Conservation (phyloP, 257 asterid species). For the Osmanthus fragrans region DNA sequence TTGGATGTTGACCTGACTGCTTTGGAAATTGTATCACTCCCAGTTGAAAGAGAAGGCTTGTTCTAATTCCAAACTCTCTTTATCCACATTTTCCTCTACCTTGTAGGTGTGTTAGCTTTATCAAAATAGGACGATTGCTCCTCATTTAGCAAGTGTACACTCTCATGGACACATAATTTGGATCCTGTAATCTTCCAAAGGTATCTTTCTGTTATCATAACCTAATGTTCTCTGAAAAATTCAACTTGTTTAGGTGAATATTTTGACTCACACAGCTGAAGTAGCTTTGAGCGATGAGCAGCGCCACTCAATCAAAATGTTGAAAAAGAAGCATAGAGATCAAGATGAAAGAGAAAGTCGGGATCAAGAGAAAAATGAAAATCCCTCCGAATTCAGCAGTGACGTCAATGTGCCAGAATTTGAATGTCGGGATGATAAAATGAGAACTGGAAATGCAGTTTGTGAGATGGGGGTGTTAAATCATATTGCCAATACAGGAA, state of each 20-base stretch:
- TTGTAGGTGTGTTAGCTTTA: no score
- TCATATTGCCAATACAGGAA: not conserved
- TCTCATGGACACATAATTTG: no score
- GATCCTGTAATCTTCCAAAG: no score
- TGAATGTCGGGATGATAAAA: not conserved
- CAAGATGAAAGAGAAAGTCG: constrained; percentile 65
- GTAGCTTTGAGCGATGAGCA: constrained; percentile 59
- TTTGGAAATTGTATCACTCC: no score
- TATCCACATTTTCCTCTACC: no score
- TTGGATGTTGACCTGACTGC: no score
- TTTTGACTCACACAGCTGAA: constrained; percentile 83
- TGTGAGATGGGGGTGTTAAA: not conserved
- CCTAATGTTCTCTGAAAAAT: not conserved
- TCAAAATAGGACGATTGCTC: no score
- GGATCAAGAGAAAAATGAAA: constrained; percentile 16
- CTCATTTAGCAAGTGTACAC: no score
- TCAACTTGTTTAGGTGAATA: constrained; percentile 65
- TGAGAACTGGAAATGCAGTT: constrained; percentile 1
- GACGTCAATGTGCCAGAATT: not conserved
- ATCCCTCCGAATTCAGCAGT: not conserved
- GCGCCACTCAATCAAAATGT: constrained; percentile 45
- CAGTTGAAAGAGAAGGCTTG: no score
- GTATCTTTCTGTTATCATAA: not conserved
- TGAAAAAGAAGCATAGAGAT: constrained; percentile 70
- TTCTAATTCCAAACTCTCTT: no score